Conservation (phyloP, 2,329 filamentous ascomycete genomes). For the Talaromyces rugulosus region DNA sequence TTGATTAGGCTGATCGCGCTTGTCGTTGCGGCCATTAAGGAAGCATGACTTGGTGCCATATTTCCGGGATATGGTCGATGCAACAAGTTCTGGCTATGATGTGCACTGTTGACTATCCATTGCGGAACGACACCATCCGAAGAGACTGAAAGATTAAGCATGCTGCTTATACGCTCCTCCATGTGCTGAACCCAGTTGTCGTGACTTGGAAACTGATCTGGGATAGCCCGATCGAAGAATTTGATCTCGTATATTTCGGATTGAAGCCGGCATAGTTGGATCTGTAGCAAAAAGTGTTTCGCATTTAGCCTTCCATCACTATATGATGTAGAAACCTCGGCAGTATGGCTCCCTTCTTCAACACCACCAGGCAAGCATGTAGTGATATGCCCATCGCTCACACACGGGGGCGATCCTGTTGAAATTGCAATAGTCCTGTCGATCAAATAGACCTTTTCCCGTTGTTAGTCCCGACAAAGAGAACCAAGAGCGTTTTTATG, state of each 20-base stretch:
- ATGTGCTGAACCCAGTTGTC: constrained; percentile 1
- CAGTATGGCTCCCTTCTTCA: constrained; percentile 1
- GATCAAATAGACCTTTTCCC: constrained; percentile 5
- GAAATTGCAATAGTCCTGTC: constrained; percentile 5
- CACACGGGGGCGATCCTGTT: constrained; percentile 3
- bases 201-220: not conserved
- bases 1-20: constrained; percentile 5
- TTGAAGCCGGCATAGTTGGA: constrained; percentile 5
- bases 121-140: constrained; percentile 3
- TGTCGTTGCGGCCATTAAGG: constrained; percentile 1
- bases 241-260: too few relatives aligned
- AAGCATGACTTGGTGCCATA: constrained; percentile 2
- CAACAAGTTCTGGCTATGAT: constrained; percentile 6
- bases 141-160: not conserved
- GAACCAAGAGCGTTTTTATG: not conserved
- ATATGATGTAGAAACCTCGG: not conserved
- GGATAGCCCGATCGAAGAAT: not conserved
- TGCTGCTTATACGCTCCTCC: not conserved
- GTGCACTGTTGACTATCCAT: constrained; percentile 5
- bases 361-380: constrained; percentile 1
- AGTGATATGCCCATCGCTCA: constrained; percentile 4
- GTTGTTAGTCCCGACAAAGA: constrained; percentile 1
- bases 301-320: constrained; percentile 2
- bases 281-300: constrained; percentile 3
- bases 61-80: constrained; percentile 6